Evolutionary conservation across 257 asterid species (phyloP), one percentile per base, ranked within the genome.

Genomic region (Linaria vulgaris): DNA sequence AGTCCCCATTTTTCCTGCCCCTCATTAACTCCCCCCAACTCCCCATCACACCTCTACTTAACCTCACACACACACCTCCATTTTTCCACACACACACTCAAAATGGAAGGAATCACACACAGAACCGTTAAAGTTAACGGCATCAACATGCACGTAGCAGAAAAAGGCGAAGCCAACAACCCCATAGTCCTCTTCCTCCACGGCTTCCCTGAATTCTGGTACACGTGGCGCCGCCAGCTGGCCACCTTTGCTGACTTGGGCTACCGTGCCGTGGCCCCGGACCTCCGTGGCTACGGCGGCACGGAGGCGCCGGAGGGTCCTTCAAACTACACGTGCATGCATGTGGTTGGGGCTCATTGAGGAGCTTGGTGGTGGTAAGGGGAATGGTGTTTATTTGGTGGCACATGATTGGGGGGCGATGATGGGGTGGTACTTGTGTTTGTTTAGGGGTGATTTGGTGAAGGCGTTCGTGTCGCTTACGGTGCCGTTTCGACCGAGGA

Each of bases 321-420:
- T 1, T 15, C 75, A 13, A 61, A 79, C 78, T 88, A 88, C 78
- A 69, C 87, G 3, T 82, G 80, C 74, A 78, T 69, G 61, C 90
- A 86, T 54, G 80, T 92, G 1, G 94, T 82, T 41, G 99, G 87
- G 0, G 99, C 89, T 27, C 66, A 64, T 92, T 0, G 95, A 89
- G 62, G 94, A 81, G 14, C 89, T 92, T 5, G 69, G 82, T 0
- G 80, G 72, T 12, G 78, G 72, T 6, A 87, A 73, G 5, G 82
- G 74, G 7, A 46, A 65, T 0, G 53, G 45, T 22, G 91, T 89
- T 1, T 81, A 69, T 51, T n/a, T 89, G 66, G 97, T 89, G 78
- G 99, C 88, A 1, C 95, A 92, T 52, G 97, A 89, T 62, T 92
- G 97, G 97, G 99, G 99, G 2, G 97, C 99, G 31, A 79, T 92